These are phyloP conservation scores for Daedaleopsis sinensis DNA, from an alignment of 768 basidiomycete genomes.

Conservation along the genomic window DNA sequence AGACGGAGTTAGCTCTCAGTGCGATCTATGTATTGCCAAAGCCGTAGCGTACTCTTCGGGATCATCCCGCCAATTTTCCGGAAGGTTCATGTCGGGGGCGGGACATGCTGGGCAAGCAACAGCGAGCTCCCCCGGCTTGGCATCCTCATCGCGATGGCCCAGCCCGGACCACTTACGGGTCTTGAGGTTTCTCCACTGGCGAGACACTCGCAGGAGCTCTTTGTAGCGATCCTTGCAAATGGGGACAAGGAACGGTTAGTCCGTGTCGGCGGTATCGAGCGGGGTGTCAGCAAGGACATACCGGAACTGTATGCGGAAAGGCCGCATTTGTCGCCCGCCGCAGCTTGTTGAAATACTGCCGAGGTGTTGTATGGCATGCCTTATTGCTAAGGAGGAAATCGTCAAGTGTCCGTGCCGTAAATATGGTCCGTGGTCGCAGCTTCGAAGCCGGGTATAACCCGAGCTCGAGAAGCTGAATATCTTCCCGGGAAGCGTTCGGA, in stretches of 20 bases:
- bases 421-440: background rate
- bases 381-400: background rate
- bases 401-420: background rate
- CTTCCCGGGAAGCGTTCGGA: background rate
- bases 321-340: background rate
- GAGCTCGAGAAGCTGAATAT: background rate
- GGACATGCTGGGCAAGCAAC: conserved; percentile 8
- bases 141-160: background rate
- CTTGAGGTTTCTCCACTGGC: background rate
- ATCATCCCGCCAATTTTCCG: background rate
- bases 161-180: background rate
- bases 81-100: conserved; percentile 8
- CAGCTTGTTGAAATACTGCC: background rate
- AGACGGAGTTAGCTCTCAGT: background rate
- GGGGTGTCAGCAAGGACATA: too few species aligned
- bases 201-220: background rate
- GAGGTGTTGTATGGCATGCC: background rate
- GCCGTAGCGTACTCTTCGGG: too few species aligned
- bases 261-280: too few species aligned
- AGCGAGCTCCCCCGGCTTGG: background rate
- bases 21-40: too few species aligned
- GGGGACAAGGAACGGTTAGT: too few species aligned
- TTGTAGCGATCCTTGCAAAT: background rate
- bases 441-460: background rate
- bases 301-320: background rate